Base-by-base conservation (phyloP, 148 eudicot species). In the Rhododendron henanense region DNA sequence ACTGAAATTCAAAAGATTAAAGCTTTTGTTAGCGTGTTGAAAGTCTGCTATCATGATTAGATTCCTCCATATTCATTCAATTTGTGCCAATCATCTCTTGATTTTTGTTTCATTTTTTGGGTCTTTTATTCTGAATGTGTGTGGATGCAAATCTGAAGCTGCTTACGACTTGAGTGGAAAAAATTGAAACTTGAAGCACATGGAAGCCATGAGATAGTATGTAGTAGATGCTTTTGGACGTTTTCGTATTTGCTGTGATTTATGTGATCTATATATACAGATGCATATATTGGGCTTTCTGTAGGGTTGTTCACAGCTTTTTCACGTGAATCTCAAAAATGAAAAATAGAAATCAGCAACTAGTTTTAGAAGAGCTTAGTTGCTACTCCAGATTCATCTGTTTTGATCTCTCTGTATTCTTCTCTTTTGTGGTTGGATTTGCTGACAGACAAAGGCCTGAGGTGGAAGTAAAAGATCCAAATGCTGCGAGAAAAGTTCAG, bases 401-500 rank as follows among this genome's bases (percentile, higher is more conserved):
- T 15, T 71, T 71, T 84, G 13, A 25, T 44, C 57, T 33, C 35
- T 8, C 11, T 63, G 44, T n/a, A 23, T 31, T 23, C 33, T 63
- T 53, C 71, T 57, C 44, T 16, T 63, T 23, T 83, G 76, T 10
- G 53, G 35, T 44, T 41, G 53, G 53, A 44, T 61, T 63, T 77
- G 82, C 47, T 86, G 35, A 61, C 85, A 88, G 92, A 63, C 91
- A 89, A 84, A 90, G 87, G 92, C 87, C 61, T 35, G 93, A 91
- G 57, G 85, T 65, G 74, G 93, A 91, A 88, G 89, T 25, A 37
- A 88, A 91, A 75, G 93, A 93, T 81, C 73, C 90, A 13, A 55
- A 83, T 41, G 57, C 80, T 57, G 91, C 91, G 21, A 91, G 94
- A 87, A 93, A 91, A 88, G 94, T 93, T 79, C 95, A 93, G 88